Percentiles rank a stretch among this genome's conserved stretches.
phyloP scores from a whole-genome alignment of 2,329 filamentous ascomycete species.

The Pseudogymnoascus sp. region DNA sequence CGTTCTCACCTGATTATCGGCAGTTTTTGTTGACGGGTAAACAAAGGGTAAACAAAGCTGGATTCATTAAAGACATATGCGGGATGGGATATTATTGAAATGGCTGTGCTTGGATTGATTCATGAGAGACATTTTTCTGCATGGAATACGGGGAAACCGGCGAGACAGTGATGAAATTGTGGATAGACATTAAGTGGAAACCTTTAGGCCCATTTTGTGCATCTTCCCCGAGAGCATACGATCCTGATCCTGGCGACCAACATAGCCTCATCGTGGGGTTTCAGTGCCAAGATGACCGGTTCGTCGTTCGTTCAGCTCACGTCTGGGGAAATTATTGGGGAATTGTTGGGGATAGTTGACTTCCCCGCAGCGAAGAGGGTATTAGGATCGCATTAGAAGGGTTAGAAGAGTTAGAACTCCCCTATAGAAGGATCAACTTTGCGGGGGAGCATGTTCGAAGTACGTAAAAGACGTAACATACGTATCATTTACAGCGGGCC shows the following conservation, averaged over 20 bases:
- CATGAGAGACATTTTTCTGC: background rate
- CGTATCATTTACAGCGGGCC: constrained; percentile 1
- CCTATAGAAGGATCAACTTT: background rate
- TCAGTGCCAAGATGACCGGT: constrained; percentile 1
- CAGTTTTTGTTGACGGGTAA: background rate
- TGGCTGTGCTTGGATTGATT: background rate
- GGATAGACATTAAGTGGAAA: constrained; percentile 1
- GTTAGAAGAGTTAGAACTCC: background rate
- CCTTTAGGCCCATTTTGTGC: background rate
- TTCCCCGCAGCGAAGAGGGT: background rate
- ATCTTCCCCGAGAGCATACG: background rate
- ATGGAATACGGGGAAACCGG: background rate
- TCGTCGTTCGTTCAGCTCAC: background rate
- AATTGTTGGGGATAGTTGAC: background rate
- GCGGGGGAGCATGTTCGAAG: background rate
- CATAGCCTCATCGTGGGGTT: constrained; percentile 5
- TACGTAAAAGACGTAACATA: background rate
- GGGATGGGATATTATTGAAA: background rate
- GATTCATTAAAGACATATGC: background rate
- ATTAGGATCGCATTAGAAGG: background rate
- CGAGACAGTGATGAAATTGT: background rate
- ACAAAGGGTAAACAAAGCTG: too few species aligned
- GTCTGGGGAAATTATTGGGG: background rate
- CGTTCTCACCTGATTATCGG: background rate
- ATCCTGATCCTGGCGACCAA: background rate